Evolutionary conservation across 2,329 filamentous ascomycete genomes (phyloP), one percentile per base, ranked within the genome.

Genomic region (Pseudocercospora eumusae): DNA sequence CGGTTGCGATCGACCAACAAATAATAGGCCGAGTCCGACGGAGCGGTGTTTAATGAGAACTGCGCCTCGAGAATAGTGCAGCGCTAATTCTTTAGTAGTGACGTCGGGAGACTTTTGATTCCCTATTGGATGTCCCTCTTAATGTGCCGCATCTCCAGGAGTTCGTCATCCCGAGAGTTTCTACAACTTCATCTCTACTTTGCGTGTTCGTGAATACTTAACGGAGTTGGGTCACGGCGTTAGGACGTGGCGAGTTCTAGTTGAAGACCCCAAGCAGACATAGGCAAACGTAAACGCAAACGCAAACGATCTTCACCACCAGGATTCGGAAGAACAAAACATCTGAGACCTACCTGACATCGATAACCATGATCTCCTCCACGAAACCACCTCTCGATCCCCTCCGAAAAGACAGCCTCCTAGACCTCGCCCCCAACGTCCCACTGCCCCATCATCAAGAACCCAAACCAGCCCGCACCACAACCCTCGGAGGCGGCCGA

Each of bases 391-490:
- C 56, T n/a, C 40, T 49, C 36, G 56, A 62, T 27, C 56, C 60
- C 10, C 33, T 62, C 21, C 47, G 60, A 40, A 62, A 62, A 47
- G 60, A 59, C 49, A 62, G 60, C 31, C 59, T 62, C 56, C 20
- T 57, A 20, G 44, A 62, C 25, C n/a, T 36, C 28, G 18, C 55
- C 11, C 53, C 53, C 21, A 42, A 11, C 27, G 31, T 40, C 23
- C 53, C 53, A 1, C 21, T 52, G 10, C 4, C 20, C 18, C 28
- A 56, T 33, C 31, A 40, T 33, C 31, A 40, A 25, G 28, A 44
- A 2, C 28, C 53, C 18, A 56, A 42, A 18, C 11, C 21, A 10
- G 10, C 56, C 25, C 36, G 40, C 15, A 50, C 18, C 8, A 52
- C 60, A 47, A 40, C 60, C 1, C 21, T 62, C 9, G 56, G 40